phyloP scores from a whole-genome alignment of 2,329 filamentous ascomycete species.

The Pseudogymnoascus sp. region DNA sequence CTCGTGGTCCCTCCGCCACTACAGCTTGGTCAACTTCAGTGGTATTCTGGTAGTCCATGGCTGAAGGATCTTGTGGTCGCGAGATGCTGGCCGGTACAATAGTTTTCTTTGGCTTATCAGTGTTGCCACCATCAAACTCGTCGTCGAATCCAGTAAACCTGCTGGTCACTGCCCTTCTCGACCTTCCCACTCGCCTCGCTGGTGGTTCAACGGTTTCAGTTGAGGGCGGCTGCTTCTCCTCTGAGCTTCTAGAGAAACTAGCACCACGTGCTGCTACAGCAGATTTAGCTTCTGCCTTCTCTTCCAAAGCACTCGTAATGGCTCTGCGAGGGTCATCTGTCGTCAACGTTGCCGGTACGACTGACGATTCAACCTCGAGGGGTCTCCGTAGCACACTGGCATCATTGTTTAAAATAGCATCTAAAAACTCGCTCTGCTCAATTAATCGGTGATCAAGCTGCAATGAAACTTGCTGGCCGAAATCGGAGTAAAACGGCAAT shows the following conservation, averaged over 20 bases:
- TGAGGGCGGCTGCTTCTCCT: constrained; percentile 8
- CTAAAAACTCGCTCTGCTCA: constrained; percentile 84
- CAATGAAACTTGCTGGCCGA: constrained; percentile 61
- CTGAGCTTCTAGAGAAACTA: constrained; percentile 12
- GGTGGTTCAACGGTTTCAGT: neutral
- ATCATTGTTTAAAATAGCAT: constrained; percentile 78
- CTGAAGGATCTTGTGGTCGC: neutral
- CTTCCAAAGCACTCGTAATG: neutral
- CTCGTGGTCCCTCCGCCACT: neutral
- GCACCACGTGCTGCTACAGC: neutral
- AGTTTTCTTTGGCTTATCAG: constrained; percentile 16
- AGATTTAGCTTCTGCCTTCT: neutral
- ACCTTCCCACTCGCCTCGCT: constrained; percentile 22
- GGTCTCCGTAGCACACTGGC: constrained; percentile 61
- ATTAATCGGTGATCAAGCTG: constrained; percentile 73
- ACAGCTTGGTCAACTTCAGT: neutral
- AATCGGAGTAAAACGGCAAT: constrained; percentile 57
- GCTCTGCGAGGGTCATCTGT: constrained; percentile 17
- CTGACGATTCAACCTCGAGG: constrained; percentile 44
- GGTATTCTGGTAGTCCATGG: neutral
- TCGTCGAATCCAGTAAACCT: constrained; percentile 71
- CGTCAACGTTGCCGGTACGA: constrained; percentile 21
- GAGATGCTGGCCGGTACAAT: constrained; percentile 16
- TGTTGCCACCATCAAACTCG: constrained; percentile 34
- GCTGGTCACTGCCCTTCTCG: constrained; percentile 37